Conservation (phyloP, 2,329 filamentous ascomycete genomes). For the Rutstroemia sydowiana region DNA sequence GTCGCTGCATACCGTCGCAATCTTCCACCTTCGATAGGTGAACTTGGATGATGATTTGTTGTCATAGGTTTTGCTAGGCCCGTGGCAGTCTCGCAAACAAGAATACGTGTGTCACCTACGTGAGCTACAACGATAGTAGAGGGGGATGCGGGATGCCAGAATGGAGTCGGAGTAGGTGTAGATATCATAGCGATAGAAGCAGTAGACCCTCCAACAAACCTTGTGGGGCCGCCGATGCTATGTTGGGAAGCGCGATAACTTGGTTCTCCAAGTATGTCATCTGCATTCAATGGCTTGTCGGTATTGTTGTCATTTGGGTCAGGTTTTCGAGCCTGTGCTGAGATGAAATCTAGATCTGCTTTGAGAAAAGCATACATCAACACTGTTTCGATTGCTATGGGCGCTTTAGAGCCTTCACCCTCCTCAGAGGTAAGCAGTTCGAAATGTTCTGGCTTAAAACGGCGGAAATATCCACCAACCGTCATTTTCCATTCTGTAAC, state of each 20-base stretch:
- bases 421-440: constrained; percentile 32
- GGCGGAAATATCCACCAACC: constrained; percentile 88
- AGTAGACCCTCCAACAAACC: constrained; percentile 91
- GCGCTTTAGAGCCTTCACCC: constrained; percentile 24
- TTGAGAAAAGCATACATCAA: constrained; percentile 89
- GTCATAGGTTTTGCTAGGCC: constrained; percentile 76
- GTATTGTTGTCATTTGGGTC: constrained; percentile 62
- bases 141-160: constrained; percentile 86
- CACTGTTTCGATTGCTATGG: constrained; percentile 65
- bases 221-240: constrained; percentile 63
- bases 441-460: constrained; percentile 81
- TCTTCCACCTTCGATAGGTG: constrained; percentile 73
- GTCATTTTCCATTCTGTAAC: constrained; percentile 73
- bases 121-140: constrained; percentile 82
- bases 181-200: constrained; percentile 85
- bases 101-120: constrained; percentile 84
- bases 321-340: constrained; percentile 78
- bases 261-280: constrained; percentile 70
- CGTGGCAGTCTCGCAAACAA: constrained; percentile 80
- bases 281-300: constrained; percentile 74
- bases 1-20: constrained; percentile 79
- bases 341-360: constrained; percentile 89
- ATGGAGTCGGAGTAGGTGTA: constrained; percentile 83
- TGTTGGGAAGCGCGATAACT: constrained; percentile 46
- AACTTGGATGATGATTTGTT: constrained; percentile 86